Evolutionary conservation across 495 filamentous ascomycete species (phyloP), one percentile per base, ranked within the genome.

Genomic region (Aspergillus homomorphus): DNA sequence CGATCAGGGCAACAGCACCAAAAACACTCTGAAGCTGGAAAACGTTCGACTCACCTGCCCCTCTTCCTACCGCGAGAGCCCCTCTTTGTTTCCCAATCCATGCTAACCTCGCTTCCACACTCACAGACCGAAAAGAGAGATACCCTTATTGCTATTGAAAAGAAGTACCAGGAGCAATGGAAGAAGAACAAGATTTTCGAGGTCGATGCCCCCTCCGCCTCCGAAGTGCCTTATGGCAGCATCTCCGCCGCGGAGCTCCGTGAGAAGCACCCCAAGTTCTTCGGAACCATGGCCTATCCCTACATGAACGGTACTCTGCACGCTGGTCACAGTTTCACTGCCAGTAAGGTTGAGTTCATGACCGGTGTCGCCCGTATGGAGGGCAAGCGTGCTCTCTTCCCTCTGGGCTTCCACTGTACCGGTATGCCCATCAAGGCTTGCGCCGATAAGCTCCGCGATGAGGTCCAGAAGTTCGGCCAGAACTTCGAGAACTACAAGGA

Each of bases 381-480:
- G 72, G 94, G 94, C 60, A 90, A 90, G 77, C 80, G 88, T 46
- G 80, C 84, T 57, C 79, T 98, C 45, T 97, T 93, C 73, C 94
- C 94, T 53, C 84, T 90, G 50, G 95, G 94, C 15, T 98, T 89
- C 75, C 94, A 98, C 77, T 95, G 91, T 75, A 97, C 95, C 0
- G 94, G 94, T 68, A 93, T 98, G 85, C 92, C 94, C 4, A 98
- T 98, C 77, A 97, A 96, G 72, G 92, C 94, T 4, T 96, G 89
- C 67, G 93, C 94, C 23, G 94, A 98, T 75, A 98, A 97, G 76
- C 85, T 98, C 38, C 79, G 81, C 48, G 87, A 93, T 54, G 95
- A 98, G 68, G 83, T 96, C 16, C 83, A 90, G 74, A 79, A 89
- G 76, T 98, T 98, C 69, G 95, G 94, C 21, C 74, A 87, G 67